Base-by-base conservation (phyloP, 2,329 filamentous ascomycete genomes). In the Escovopsis sp. region DNA sequence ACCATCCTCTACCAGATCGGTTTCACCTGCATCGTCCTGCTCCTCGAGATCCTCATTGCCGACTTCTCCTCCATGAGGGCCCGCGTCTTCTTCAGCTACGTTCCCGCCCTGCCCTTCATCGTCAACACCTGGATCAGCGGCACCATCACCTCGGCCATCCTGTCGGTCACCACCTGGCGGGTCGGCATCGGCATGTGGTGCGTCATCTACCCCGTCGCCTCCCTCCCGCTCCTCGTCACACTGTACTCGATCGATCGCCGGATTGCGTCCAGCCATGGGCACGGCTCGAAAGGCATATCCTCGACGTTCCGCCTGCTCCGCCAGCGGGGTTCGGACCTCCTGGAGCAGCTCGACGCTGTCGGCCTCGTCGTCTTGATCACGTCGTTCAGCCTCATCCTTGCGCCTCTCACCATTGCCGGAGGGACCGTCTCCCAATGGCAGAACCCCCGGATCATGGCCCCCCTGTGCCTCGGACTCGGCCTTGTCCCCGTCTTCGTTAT, bases 161-260 rank as follows among this genome's bases (percentile, higher is more conserved):
- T 79, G 18, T 50, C 44, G 0, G 54, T 53, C 2, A 72, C 71
- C 0, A 68, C 62, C 2, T 81, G 77, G 77, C 59, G 67, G 45
- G 80, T 75, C 74, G 77, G 76, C 12, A 66, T 77, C 23, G 76
- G 75, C 48, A 80, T 80, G 74, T 80, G 72, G 66, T 66, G 65
- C 38, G 70, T 80, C 47, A 74, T 79, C 40, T 78, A 73, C 51
- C 70, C 75, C 1, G 60, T 73, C 7, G 70, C 68, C 43, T 65
- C 70, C 0, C 45, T 77, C 4, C 75, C 77, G 1, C 61, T 80
- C 0, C 58, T 80, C 15, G 48, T 62, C 0, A 65, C 67, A 0
- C 60, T 63, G 0, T 58, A 59, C 40, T 49, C 51, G 4, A 51
- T 63, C 10, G 58, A 60, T n/a, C 52, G 53, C 8, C 54, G 51